Evolutionary conservation across 345 rosid genomes (phyloP).

Genomic region (Lumnitzera littorea): DNA sequence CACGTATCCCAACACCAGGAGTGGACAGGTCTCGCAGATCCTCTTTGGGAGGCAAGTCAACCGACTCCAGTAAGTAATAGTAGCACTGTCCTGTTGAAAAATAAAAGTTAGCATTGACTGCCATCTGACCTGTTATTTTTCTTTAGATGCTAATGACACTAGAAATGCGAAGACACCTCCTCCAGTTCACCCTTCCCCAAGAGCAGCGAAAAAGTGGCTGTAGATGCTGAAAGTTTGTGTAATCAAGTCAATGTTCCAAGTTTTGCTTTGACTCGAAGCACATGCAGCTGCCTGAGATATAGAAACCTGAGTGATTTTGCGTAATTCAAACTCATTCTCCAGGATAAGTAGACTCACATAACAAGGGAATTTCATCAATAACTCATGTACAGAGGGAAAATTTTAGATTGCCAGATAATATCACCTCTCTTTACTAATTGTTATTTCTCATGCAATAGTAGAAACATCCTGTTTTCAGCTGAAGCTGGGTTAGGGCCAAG

Average conservation of each 20-base stretch:
- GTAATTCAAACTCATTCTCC: too few species aligned
- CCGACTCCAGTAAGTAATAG: conserved; percentile 35
- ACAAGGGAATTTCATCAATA: neutral
- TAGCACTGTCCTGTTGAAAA: neutral
- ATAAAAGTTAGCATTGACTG: neutral
- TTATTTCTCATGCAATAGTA: too few species aligned
- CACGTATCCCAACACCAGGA: conserved; percentile 38
- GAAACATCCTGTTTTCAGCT: too few species aligned
- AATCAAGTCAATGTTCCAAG: neutral
- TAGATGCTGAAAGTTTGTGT: conserved; percentile 13
- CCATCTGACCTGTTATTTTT: conserved; percentile 1
- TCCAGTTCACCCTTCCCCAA: conserved; percentile 35
- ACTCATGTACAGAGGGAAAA: neutral
- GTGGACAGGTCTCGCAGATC: conserved; percentile 54
- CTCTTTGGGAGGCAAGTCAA: conserved; percentile 70
- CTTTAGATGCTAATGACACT: conserved; percentile 15
- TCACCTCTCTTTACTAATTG: too few species aligned
- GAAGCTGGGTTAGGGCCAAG: too few species aligned
- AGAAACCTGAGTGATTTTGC: neutral
- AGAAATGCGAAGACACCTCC: conserved; percentile 80
- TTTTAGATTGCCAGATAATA: too few species aligned
- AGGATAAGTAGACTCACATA: too few species aligned
- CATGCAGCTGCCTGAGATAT: conserved; percentile 10
- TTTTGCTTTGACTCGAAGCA: conserved; percentile 49
- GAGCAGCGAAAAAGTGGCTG: conserved; percentile 36